Evolutionary conservation across 2,329 filamentous ascomycete species (phyloP), one percentile per base, ranked within the genome.

Genomic region (Hysterium pulicare): DNA sequence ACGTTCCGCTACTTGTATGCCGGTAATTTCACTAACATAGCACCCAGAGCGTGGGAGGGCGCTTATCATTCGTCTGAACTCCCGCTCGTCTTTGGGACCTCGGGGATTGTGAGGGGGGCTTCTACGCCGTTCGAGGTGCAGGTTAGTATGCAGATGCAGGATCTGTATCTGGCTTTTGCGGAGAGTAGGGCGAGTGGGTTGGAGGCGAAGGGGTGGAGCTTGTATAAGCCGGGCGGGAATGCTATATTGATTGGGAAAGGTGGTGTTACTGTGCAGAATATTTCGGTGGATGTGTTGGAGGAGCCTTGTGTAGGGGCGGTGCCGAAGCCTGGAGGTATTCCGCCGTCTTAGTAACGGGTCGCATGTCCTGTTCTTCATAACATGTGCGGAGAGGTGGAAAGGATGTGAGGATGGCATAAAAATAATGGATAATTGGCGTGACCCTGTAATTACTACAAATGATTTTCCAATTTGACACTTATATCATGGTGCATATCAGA

Each of bases 1-100:
- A 68, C 66, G 0, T 69, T 62, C 48, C 62, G 66, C 36, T 70
- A 67, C 38, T 53, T 64, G 10, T 71, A 66, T 35, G 57, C 50
- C 4, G 67, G 66, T 1, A 65, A 66, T 39, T 66, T 65, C 38
- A 56, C 49, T 38, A 67, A 67, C 45, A 58, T 66, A 19, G 42
- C 59, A 1, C 64, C 62, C 2, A 50, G 47, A 10, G 54, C 50
- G 30, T 68, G 64, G 65, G 31, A 63, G 35, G 66, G 61, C 3
- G 62, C 66, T 6, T 69, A 64, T 36, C 65, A 69, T 41, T 55
- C 51, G 10, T 50, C 58, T 5, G 66, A 69, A 21, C 52, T 68
- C 5, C 56, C 58, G 5, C 46, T 68, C 23, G 48, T 68, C 7
- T 67, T 69, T 38, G 66, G 66, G 5, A 62, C 66, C 2, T 56